These are phyloP conservation scores for Raphanus raphanistrum DNA, from an alignment of 345 rosid species.

Conservation along the genomic window DNA sequence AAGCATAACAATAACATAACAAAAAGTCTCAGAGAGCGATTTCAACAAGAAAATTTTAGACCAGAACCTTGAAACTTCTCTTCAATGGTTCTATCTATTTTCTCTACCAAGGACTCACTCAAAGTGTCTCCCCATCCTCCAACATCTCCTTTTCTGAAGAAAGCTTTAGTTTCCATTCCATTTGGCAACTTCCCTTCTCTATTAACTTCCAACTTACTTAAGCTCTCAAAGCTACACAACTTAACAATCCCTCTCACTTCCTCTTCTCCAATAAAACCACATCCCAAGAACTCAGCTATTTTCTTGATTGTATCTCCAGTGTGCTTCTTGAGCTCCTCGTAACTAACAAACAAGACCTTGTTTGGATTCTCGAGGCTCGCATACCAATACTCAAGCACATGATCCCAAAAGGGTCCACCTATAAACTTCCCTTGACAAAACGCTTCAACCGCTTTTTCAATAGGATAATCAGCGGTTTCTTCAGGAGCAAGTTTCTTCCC, in stretches of 20 bases:
- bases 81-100: conserved; percentile 9
- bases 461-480: conserved; percentile 22
- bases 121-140: conserved; percentile 42
- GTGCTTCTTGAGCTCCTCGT: conserved; percentile 35
- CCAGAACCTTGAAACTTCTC: conserved; percentile 12
- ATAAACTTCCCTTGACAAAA: conserved; percentile 49
- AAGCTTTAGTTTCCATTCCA: conserved; percentile 33
- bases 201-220: conserved; percentile 38
- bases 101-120: conserved; percentile 19
- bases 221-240: conserved; percentile 39
- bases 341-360: conserved; percentile 37
- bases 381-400: conserved; percentile 35
- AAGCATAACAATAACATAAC: neutral
- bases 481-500: conserved; percentile 44
- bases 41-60: neutral
- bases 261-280: conserved; percentile 22
- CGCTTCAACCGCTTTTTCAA: conserved; percentile 47
- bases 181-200: conserved; percentile 37
- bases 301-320: conserved; percentile 11
- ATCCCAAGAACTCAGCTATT: conserved; percentile 39
- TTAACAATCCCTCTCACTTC: conserved; percentile 20
- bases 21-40: neutral
- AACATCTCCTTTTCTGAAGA: conserved; percentile 36
- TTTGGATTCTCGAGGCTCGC: conserved; percentile 32
- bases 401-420: conserved; percentile 43